Evolutionary conservation across 495 filamentous ascomycete genomes (phyloP).

Genomic region (Neurospora sp.): DNA sequence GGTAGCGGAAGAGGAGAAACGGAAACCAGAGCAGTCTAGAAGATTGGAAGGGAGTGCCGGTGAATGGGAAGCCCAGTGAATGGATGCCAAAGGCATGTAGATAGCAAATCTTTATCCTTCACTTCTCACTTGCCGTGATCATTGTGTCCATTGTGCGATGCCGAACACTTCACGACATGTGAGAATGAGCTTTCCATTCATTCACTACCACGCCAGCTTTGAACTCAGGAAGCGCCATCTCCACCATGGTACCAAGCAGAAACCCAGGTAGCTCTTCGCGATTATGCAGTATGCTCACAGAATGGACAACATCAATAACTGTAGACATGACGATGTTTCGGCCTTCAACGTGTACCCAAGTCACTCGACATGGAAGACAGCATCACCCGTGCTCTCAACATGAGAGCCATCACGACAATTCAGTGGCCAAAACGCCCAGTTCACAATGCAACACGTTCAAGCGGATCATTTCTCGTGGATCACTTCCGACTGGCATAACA

Average conservation of each 20-base stretch:
- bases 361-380: neutral
- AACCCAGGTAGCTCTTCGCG: neutral
- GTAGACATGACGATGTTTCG: neutral
- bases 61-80: neutral
- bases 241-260: neutral
- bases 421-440: neutral
- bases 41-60: neutral
- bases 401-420: neutral
- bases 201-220: neutral
- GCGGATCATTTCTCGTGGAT: neutral
- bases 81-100: neutral
- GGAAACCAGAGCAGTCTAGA: neutral
- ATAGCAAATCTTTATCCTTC: neutral
- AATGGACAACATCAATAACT: neutral
- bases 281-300: neutral
- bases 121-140: neutral
- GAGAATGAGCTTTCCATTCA: neutral
- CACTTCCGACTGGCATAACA: neutral
- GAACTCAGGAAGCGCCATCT: neutral
- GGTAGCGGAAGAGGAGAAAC: neutral
- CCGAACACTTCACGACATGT: neutral
- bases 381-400: neutral
- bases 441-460: neutral
- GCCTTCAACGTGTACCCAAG: neutral
- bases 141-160: neutral